A percentile compares a stretch with the other conserved stretches of the same genome.
Evolutionary conservation across 768 basidiomycete genomes (phyloP).

Genomic region (Auriscalpium orientale): DNA sequence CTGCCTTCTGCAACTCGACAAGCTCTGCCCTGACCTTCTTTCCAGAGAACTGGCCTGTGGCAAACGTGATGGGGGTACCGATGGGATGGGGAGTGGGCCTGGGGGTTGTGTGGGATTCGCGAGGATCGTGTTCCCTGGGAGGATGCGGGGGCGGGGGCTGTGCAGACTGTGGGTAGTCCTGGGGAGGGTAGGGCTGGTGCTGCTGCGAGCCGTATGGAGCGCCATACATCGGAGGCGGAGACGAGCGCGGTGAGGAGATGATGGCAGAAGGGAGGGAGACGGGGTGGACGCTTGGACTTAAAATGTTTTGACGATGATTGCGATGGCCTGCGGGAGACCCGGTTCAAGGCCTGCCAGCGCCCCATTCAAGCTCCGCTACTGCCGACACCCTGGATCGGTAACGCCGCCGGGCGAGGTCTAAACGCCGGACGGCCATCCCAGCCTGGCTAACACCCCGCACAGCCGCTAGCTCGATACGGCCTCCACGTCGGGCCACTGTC

Average conservation of each 20-base stretch:
- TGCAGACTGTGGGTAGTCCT: background rate
- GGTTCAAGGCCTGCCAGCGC: background rate
- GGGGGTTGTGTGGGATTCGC: slow-evolving; percentile 1
- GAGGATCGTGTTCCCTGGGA: slow-evolving; percentile 4
- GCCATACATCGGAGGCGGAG: slow-evolving; percentile 6
- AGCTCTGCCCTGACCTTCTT: slow-evolving; percentile 19
- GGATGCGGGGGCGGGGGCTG: background rate
- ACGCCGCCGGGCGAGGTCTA: background rate
- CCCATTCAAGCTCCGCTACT: background rate
- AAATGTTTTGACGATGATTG: background rate
- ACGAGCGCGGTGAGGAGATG: background rate
- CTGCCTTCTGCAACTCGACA: slow-evolving; percentile 24
- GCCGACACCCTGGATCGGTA: background rate
- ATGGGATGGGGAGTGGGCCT: slow-evolving; percentile 10
- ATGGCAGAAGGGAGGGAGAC: background rate
- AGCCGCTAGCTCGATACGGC: no score
- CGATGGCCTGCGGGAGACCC: background rate
- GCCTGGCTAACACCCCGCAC: background rate
- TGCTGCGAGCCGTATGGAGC: background rate
- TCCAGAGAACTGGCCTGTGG: slow-evolving; percentile 23
- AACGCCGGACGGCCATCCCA: background rate
- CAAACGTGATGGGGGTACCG: slow-evolving; percentile 20
- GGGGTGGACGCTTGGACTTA: background rate
- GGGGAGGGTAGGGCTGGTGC: background rate
- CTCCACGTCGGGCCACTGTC: no score